Evolutionary conservation across 371 early-diverging fungal genomes (phyloP), one percentile per base, ranked within the genome.

Genomic region (Lichtheimia hyalospora): DNA sequence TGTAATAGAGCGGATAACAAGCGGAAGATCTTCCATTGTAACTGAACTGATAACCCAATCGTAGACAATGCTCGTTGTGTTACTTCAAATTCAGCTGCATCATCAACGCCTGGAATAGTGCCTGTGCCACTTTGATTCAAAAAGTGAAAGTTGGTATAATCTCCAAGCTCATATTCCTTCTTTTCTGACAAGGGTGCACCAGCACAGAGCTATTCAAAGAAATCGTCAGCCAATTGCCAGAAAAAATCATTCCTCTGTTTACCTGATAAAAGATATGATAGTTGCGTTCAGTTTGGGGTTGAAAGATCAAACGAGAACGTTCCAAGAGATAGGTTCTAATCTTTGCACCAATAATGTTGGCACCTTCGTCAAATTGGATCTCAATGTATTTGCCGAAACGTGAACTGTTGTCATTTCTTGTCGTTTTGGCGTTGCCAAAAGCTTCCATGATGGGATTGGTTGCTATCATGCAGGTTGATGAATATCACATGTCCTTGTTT

Each of bases 391-490:
- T 99, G 63, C 99, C 99, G 75, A 99, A 99, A 16, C 99, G 89
- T 57, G 97, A 96, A 59, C 91, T 90, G 83, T 99, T 99, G 76
- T 99, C 96, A 77, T 99, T 99, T 64, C 97, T 87, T 1, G 96
- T 92, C 15, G 99, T 99, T 77, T 98, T 98, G 60, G 99, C 96
- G 84, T 99, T 99, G 72, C 99, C 99, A 79, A 99, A 99, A 20
- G 98, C 92, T 87, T 99, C 99, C 82, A 99, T 90, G 67, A 99
- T 94, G 7, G 99, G 98, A 73, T 99, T 98, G 60, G 99, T 96
- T 8, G 97, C 91, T 79, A 34, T 49, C 34, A 55, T 60, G 46
- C 34, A 34, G 55, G 41, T 60, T 44, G 43, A 58, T 39, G 12
- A 61, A 51, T 15, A 55, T 49, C 40, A 16, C 12, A 27, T 27